Base-by-base conservation (phyloP, 352 stramenopile species). In the Lagenidium sp. region DNA sequence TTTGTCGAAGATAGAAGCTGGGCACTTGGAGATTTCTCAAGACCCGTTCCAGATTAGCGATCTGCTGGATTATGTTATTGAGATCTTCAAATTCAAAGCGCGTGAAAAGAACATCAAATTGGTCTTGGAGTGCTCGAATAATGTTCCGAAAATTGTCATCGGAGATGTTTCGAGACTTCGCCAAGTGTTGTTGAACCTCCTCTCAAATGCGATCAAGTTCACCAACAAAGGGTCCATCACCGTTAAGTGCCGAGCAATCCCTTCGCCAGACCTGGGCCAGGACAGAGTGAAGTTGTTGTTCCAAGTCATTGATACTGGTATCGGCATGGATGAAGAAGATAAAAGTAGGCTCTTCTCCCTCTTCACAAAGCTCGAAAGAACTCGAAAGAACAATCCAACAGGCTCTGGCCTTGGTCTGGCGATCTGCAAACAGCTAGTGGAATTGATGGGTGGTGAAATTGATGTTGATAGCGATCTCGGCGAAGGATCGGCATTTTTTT, bases 1-100 rank as follows among this genome's bases (percentile, higher is more conserved):
- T 44, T 73, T 95, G 53, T 95, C 79, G 18, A 97, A 97, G 57
- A 90, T 96, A 23, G 90, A 97, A 60, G 84, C 85, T 44, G 90
- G 90, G 0, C 82, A 96, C 36, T 57, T 96, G 23, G 82, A 95
- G 40, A 82, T 96, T 16, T 86, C 94, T 23, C 62, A 72, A 12
- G 84, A 86, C 0, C 77, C 77, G 0, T 95, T 95, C 44, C 63
- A 87, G 29, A 77, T 92, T 57, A 57, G 81, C 42, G 81, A 93
- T 11, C 29, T 85, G 15, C 47, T 90, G 5, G 85, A 97, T 36
- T 88, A 94, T 36, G 82, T 84, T 4, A 78, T 89, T 30, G 86
- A 97, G 35, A 88, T 93, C 28, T 95, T 97, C 62, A 79, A 88
- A 43, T 88, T 90, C 50, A 86, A 93, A 50, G 75, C 82, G 11